Conservation (phyloP, 1,284 basidiomycete genomes). For the Papiliotrema terrestris region DNA sequence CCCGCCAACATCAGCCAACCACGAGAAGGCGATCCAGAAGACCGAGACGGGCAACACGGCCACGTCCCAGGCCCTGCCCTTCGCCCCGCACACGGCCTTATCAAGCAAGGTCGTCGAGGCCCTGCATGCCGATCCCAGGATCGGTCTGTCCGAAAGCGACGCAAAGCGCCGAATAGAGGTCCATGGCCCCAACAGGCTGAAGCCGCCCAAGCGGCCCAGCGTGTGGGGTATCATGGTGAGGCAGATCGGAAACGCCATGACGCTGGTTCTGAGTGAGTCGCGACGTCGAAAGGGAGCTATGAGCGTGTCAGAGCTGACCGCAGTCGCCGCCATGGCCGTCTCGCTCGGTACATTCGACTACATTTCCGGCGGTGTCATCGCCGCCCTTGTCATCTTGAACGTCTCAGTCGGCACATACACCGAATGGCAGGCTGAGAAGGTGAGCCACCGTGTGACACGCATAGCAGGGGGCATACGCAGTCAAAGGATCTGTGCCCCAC, state of each 20-base stretch:
- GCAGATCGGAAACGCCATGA: constrained; percentile 50
- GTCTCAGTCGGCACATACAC: constrained; percentile 49
- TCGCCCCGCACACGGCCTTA: constrained; percentile 38
- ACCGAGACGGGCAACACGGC: constrained; percentile 18
- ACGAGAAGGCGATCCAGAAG: background rate
- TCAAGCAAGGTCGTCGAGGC: constrained; percentile 40
- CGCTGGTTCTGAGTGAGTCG: constrained; percentile 44
- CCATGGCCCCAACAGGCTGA: constrained; percentile 50
- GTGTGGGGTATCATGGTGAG: constrained; percentile 32
- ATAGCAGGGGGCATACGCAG: no score
- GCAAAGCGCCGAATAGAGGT: constrained; percentile 28
- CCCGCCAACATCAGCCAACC: background rate
- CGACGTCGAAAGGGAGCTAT: background rate
- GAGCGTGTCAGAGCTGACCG: constrained; percentile 4
- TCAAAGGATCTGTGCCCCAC: no score
- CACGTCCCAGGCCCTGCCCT: constrained; percentile 28
- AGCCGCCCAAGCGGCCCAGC: constrained; percentile 44
- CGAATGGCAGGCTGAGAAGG: constrained; percentile 52
- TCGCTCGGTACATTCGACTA: constrained; percentile 63
- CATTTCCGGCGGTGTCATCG: constrained; percentile 64
- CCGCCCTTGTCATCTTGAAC: constrained; percentile 60
- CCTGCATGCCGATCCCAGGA: constrained; percentile 32
- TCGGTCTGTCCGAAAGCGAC: constrained; percentile 36
- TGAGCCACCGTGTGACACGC: constrained; percentile 6
- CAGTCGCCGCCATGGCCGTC: constrained; percentile 61